phyloP scores from a whole-genome alignment of 257 asterid species.

The Plantago elongata region DNA sequence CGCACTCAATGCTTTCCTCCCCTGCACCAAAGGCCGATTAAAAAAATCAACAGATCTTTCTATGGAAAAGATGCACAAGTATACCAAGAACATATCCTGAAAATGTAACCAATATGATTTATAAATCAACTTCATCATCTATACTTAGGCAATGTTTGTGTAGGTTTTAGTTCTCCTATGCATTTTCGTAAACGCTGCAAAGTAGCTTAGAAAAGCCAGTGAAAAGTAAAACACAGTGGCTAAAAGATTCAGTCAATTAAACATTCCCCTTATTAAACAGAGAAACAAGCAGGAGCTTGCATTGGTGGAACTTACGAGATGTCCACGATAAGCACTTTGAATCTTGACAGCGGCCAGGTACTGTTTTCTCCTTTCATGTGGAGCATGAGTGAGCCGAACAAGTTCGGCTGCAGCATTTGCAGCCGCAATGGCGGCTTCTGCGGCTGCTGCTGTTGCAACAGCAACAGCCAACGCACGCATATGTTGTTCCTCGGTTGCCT shows the following conservation, averaged over 20 bases:
- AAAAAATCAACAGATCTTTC: conserved; percentile 4
- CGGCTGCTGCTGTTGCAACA: conserved; percentile 79
- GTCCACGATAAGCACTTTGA: conserved; percentile 65
- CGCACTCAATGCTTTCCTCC: conserved; percentile 73
- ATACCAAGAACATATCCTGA: neutral
- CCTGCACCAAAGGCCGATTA: conserved; percentile 36
- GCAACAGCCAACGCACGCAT: conserved; percentile 71
- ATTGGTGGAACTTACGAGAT: conserved; percentile 52
- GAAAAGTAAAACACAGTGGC: too few relatives aligned
- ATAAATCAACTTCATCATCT: neutral
- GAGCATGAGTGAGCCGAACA: conserved; percentile 58
- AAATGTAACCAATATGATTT: neutral
- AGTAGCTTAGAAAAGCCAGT: too few relatives aligned
- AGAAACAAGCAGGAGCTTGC: neutral
- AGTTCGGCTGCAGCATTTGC: conserved; percentile 92
- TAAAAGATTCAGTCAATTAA: too few relatives aligned
- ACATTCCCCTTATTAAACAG: neutral
- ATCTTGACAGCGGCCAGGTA: conserved; percentile 46
- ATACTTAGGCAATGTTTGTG: too few relatives aligned
- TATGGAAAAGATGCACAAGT: neutral
- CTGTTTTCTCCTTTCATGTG: conserved; percentile 26
- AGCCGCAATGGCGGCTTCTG: conserved; percentile 85
- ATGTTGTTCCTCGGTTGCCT: conserved; percentile 66
- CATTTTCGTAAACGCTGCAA: too few relatives aligned
- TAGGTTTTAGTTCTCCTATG: too few relatives aligned